Percentiles rank a stretch among this genome's conserved stretches.
Conservation (phyloP, 495 filamentous ascomycete genomes). For the Neurospora sp. region DNA sequence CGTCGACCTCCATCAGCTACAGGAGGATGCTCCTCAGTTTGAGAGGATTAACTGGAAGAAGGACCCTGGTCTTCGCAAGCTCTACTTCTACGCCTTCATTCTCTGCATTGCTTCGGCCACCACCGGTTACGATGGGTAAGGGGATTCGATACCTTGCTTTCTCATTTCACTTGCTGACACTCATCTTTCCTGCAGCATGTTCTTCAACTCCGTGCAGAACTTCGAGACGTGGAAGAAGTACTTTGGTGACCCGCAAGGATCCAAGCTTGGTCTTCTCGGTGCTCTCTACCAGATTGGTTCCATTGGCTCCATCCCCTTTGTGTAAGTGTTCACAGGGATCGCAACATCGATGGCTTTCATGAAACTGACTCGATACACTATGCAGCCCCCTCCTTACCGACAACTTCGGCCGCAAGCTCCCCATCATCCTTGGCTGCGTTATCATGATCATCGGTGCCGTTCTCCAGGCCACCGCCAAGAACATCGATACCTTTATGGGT, state of each 20-base stretch:
- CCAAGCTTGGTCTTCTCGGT: conserved; percentile 50
- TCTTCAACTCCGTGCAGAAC: conserved; percentile 46
- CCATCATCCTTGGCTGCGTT: conserved; percentile 50
- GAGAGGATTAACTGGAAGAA: conserved; percentile 49
- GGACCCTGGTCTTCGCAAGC: conserved; percentile 50
- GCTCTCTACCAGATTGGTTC: conserved; percentile 61
- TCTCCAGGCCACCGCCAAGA: conserved; percentile 41
- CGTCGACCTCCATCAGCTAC: conserved; percentile 17
- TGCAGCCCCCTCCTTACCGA: conserved; percentile 50
- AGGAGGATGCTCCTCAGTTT: conserved; percentile 47
- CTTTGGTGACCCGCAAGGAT: conserved; percentile 41
- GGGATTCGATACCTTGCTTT: no score
- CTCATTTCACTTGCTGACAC: conserved; percentile 6
- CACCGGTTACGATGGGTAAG: conserved; percentile 57
- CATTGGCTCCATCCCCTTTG: conserved; percentile 52
- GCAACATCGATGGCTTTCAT: background rate
- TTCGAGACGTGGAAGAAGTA: conserved; percentile 39
- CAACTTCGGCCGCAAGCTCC: conserved; percentile 48
- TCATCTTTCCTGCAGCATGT: conserved; percentile 28
- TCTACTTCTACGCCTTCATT: conserved; percentile 47
- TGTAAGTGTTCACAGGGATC: conserved; percentile 31
- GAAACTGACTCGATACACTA: conserved; percentile 12
- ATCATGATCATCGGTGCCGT: conserved; percentile 56
- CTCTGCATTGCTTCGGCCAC: conserved; percentile 54
- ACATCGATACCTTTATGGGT: conserved; percentile 35